A percentile compares a stretch with the other conserved stretches of the same genome.
Conservation (phyloP, 2,329 filamentous ascomycete species). For the Byssothecium circinans region DNA sequence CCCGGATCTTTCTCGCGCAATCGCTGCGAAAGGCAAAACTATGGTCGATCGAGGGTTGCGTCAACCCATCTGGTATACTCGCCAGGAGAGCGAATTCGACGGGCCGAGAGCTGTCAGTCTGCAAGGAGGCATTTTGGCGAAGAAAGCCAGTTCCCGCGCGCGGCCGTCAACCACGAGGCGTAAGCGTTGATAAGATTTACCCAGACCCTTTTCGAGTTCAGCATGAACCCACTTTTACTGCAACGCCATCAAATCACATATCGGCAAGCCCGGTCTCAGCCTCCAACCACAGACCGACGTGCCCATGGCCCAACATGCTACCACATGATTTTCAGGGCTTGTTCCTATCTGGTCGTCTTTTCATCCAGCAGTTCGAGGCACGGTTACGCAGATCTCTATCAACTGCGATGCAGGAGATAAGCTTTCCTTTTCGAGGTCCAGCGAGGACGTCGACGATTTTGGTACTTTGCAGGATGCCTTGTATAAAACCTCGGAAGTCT, state of each 20-base stretch:
- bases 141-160: conserved; percentile 24
- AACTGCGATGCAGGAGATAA: conserved; percentile 15
- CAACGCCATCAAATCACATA: conserved; percentile 13
- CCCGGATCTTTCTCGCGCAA: conserved; percentile 24
- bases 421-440: conserved; percentile 20
- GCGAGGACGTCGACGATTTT: conserved; percentile 11
- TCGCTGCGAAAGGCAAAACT: conserved; percentile 3
- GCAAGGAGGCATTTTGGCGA: conserved; percentile 16
- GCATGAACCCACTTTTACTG: conserved; percentile 24
- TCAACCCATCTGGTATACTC: no score
- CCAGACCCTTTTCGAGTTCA: conserved; percentile 5
- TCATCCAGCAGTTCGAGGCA: background rate
- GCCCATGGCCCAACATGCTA: background rate
- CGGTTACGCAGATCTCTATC: conserved; percentile 19
- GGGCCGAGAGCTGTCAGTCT: conserved; percentile 9
- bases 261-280: conserved; percentile 10
- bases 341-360: conserved; percentile 19
- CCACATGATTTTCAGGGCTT: background rate
- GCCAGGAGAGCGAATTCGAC: background rate
- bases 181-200: conserved; percentile 9
- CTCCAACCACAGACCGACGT: conserved; percentile 6
- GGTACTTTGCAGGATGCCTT: background rate
- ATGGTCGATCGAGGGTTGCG: conserved; percentile 12
- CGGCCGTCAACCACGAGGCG: conserved; percentile 29
- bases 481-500: conserved; percentile 24